phyloP scores from a whole-genome alignment of 208 protist species.

The Trypanosoma grayi region DNA sequence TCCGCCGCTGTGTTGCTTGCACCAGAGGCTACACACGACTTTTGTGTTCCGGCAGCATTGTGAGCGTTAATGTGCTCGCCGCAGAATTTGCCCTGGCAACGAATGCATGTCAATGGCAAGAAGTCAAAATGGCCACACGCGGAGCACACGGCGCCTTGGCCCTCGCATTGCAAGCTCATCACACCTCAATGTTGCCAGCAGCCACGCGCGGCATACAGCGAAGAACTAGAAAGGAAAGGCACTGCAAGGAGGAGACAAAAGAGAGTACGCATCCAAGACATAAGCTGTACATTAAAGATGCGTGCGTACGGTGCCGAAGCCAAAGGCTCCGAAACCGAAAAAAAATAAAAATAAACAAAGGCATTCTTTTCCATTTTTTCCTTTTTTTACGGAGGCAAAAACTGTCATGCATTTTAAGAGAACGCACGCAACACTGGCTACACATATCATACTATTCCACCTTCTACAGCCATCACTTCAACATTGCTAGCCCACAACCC shows the following conservation, averaged over 20 bases:
- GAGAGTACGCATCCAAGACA: no score
- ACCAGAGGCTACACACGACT: not conserved
- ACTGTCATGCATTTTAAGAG: no score
- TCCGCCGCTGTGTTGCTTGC: not conserved
- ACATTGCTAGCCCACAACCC: no score
- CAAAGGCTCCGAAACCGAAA: constrained; percentile 4
- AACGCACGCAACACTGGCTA: no score
- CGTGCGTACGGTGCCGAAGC: not conserved
- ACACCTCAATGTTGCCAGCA: not conserved
- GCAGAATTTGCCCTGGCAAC: constrained; percentile 57
- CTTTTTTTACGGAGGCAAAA: not conserved
- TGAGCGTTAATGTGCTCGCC: constrained; percentile 47
- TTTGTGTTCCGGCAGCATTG: constrained; percentile 18
- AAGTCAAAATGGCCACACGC: constrained; percentile 79
- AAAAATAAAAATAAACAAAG: not conserved
- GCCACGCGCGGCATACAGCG: not conserved
- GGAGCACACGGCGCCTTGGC: constrained; percentile 41
- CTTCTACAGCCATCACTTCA: no score
- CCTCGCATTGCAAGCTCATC: constrained; percentile 72
- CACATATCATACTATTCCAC: no score
- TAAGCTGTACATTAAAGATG: no score
- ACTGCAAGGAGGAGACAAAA: not conserved
- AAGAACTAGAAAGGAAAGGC: not conserved
- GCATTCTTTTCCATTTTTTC: not conserved
- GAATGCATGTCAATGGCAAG: constrained; percentile 48